Evolutionary conservation across 2,329 filamentous ascomycete species (phyloP).

Genomic region (Calonectria ilicicola): DNA sequence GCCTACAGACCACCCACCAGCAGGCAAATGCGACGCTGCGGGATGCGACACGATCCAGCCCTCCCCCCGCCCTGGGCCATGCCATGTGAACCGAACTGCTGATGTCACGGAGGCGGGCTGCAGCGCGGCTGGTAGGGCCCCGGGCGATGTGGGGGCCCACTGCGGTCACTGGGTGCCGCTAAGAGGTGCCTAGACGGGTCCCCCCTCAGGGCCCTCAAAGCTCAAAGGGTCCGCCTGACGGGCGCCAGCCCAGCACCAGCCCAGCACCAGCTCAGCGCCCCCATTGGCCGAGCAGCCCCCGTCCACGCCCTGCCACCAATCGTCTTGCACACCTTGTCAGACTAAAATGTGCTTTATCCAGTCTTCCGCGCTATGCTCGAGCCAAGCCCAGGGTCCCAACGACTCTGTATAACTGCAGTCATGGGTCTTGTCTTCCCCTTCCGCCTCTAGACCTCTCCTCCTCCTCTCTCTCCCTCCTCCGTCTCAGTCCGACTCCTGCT

Average conservation of each 20-base stretch:
- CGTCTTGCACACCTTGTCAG: constrained; percentile 23
- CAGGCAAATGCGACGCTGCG: not conserved
- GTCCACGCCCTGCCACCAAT: constrained; percentile 14
- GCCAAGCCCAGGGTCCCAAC: not conserved
- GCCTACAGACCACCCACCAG: not conserved
- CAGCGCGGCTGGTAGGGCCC: not conserved
- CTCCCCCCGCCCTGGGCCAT: not conserved
- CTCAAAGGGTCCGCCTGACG: not conserved
- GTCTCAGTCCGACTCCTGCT: constrained; percentile 2
- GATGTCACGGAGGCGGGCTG: constrained; percentile 14
- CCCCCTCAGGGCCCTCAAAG: not conserved
- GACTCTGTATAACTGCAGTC: constrained; percentile 16
- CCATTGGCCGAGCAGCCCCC: not conserved
- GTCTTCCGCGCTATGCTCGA: constrained; percentile 4
- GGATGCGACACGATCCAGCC: not conserved
- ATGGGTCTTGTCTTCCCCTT: constrained; percentile 2
- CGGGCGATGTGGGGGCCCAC: not conserved
- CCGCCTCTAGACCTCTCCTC: not conserved
- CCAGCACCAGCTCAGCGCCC: not conserved
- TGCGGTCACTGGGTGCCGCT: not conserved
- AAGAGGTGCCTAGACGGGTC: not conserved
- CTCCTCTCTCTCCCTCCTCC: not conserved
- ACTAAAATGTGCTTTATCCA: not conserved
- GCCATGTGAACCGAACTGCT: not conserved
- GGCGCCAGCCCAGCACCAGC: not conserved